Evolutionary conservation across 345 rosid genomes (phyloP).

Genomic region (Leavenworthia alabamica): DNA sequence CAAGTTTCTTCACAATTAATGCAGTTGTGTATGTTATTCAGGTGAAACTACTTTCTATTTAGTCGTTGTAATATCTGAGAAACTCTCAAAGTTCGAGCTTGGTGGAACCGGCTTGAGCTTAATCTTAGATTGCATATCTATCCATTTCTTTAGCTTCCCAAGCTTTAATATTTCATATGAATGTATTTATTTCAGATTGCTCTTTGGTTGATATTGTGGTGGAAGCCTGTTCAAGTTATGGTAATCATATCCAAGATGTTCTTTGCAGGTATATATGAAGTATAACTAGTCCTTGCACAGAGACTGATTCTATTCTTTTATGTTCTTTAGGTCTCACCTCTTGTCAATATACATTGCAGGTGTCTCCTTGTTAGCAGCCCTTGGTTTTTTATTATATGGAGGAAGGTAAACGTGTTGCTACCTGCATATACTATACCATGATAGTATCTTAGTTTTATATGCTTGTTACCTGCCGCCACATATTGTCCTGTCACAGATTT

Average conservation of each 20-base stretch:
- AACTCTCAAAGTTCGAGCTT: background rate
- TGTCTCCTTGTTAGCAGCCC: conserved; percentile 56
- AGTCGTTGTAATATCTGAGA: background rate
- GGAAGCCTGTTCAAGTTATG: conserved; percentile 56
- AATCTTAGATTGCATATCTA: background rate
- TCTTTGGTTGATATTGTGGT: conserved; percentile 72
- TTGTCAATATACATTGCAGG: conserved; percentile 37
- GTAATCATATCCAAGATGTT: conserved; percentile 68
- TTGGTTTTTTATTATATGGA: conserved; percentile 71
- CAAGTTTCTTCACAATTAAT: conserved; percentile 70
- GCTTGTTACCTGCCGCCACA: background rate
- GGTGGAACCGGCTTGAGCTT: background rate
- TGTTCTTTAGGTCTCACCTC: background rate
- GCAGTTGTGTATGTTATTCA: conserved; percentile 65
- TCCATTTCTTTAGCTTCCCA: background rate
- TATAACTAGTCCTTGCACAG: background rate
- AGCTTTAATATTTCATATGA: conserved; percentile 2
- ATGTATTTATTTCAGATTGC: conserved; percentile 45
- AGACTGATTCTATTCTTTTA: background rate
- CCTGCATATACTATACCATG: background rate
- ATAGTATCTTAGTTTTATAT: background rate
- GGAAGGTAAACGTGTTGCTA: conserved; percentile 49
- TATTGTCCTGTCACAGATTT: no score
- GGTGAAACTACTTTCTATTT: conserved; percentile 41
- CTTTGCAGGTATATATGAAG: conserved; percentile 57